Evolutionary conservation across 192 early-diverging fungal species (phyloP), one percentile per base, ranked within the genome.

Genomic region (Thoreauomyces humboldtii): DNA sequence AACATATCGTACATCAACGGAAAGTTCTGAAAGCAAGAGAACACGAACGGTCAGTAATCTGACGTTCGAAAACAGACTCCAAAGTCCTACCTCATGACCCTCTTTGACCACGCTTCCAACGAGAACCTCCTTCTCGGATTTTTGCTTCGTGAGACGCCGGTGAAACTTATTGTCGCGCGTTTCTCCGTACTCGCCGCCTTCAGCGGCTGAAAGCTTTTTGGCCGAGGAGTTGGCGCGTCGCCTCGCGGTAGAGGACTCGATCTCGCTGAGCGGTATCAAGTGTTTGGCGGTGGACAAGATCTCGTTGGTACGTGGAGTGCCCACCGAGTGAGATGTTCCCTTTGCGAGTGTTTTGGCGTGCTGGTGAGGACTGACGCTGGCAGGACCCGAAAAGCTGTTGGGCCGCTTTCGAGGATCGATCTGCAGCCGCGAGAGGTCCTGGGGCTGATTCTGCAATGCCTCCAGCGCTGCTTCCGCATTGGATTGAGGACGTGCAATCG

Each of bases 1-100:
- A 98, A 79, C 96, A 98, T 98, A 62, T 97, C 93, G 79, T 94
- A 97, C 95, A 98, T 98, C 14, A 97, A 80, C 51, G 92, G 86
- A 68, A 95, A 98, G 75, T 98, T 96, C 15, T n/a, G n/a, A n/a
- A n/a, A n/a, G n/a, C n/a, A n/a, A n/a, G n/a, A n/a, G n/a, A n/a
- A n/a, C n/a, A n/a, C n/a, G n/a, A n/a, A n/a, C n/a, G n/a, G n/a
- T n/a, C n/a, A n/a, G n/a, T n/a, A n/a, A n/a, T n/a, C n/a, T n/a
- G n/a, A n/a, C n/a, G n/a, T n/a, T n/a, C n/a, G n/a, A n/a, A n/a
- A n/a, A n/a, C n/a, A n/a, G n/a, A n/a, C n/a, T n/a, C n/a, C n/a
- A n/a, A n/a, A n/a, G n/a, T n/a, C n/a, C n/a, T n/a, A n/a, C n/a
- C n/a, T 81, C 87, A 73, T 98, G 96, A n/a, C 89, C 93, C 53